These are phyloP conservation scores for Phytophthora vignae DNA, from an alignment of 352 stramenopile genomes.

Conservation along the genomic window DNA sequence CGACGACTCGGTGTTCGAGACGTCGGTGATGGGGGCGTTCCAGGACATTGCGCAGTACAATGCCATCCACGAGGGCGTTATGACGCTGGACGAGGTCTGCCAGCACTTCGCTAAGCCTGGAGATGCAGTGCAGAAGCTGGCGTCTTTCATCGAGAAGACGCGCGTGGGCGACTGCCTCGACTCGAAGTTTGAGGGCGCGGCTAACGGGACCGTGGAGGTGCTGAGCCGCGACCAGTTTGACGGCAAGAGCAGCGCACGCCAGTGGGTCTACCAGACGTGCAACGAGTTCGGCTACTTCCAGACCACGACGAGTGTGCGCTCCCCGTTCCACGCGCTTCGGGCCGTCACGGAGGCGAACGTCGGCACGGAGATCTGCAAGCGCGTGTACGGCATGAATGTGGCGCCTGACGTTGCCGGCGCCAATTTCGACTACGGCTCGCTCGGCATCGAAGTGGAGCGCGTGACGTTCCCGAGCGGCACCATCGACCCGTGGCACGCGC, in stretches of 20 bases:
- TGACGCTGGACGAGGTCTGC: slow-evolving; percentile 75
- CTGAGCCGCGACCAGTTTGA: slow-evolving; percentile 71
- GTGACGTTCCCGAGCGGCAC: slow-evolving; percentile 86
- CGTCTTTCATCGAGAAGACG: slow-evolving; percentile 65
- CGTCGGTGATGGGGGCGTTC: slow-evolving; percentile 80
- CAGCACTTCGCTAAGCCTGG: slow-evolving; percentile 51
- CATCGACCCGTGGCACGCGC: slow-evolving; percentile 87
- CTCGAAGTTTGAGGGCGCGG: slow-evolving; percentile 80
- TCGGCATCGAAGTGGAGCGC: slow-evolving; percentile 81
- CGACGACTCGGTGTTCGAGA: slow-evolving; percentile 83
- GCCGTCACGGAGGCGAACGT: slow-evolving; percentile 77
- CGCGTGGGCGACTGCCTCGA: slow-evolving; percentile 70
- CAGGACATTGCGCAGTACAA: slow-evolving; percentile 87
- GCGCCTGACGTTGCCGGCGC: slow-evolving; percentile 64
- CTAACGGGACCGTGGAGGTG: slow-evolving; percentile 73
- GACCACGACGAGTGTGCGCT: slow-evolving; percentile 62
- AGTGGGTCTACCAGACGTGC: slow-evolving; percentile 92
- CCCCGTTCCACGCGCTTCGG: slow-evolving; percentile 74
- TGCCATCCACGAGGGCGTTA: slow-evolving; percentile 47
- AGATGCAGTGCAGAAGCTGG: slow-evolving; percentile 54
- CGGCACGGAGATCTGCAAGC: slow-evolving; percentile 82
- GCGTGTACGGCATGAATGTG: slow-evolving; percentile 76
- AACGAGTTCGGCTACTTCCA: slow-evolving; percentile 93
- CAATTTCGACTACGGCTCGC: slow-evolving; percentile 81
- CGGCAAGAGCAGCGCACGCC: slow-evolving; percentile 68